Percentiles rank a stretch among this genome's conserved stretches.
Conservation (phyloP, 1,284 basidiomycete genomes). For the Sanghuangporus sanghuang region DNA sequence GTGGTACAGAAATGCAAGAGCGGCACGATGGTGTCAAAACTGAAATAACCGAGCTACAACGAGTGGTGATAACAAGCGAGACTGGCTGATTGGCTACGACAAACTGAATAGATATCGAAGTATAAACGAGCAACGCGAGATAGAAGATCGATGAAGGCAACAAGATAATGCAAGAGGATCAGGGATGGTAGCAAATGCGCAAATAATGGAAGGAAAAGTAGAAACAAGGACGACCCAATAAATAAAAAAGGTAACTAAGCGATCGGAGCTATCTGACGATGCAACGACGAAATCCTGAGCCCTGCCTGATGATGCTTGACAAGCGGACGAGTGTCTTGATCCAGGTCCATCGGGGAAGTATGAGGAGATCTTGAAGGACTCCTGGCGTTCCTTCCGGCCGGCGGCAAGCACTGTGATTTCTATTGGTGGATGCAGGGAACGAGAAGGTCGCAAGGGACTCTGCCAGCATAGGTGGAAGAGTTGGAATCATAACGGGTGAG, state of each 20-base stretch:
- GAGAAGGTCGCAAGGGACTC: slow-evolving; percentile 18
- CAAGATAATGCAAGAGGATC: background rate
- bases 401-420: background rate
- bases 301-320: slow-evolving; percentile 18
- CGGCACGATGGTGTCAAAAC: background rate
- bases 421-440: background rate
- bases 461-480: slow-evolving; percentile 38
- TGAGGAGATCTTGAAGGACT: slow-evolving; percentile 10
- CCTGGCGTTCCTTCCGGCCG: background rate
- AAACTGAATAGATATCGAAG: slow-evolving; percentile 1
- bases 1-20: slow-evolving; percentile 1
- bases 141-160: background rate
- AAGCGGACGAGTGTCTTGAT: slow-evolving; percentile 5
- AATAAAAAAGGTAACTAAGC: slow-evolving; percentile 1
- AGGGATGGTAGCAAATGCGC: background rate
- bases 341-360: slow-evolving; percentile 11
- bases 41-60: background rate
- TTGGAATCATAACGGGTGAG: slow-evolving; percentile 54
- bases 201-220: slow-evolving; percentile 16
- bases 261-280: slow-evolving; percentile 15
- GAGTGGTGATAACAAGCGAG: background rate
- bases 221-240: slow-evolving; percentile 18
- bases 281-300: slow-evolving; percentile 17
- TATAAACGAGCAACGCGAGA: background rate
- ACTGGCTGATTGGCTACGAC: background rate